Percentiles rank a stretch among this genome's conserved stretches.
phyloP scores from a whole-genome alignment of 2,329 filamentous ascomycete species.

The Aspergillus jensenii region DNA sequence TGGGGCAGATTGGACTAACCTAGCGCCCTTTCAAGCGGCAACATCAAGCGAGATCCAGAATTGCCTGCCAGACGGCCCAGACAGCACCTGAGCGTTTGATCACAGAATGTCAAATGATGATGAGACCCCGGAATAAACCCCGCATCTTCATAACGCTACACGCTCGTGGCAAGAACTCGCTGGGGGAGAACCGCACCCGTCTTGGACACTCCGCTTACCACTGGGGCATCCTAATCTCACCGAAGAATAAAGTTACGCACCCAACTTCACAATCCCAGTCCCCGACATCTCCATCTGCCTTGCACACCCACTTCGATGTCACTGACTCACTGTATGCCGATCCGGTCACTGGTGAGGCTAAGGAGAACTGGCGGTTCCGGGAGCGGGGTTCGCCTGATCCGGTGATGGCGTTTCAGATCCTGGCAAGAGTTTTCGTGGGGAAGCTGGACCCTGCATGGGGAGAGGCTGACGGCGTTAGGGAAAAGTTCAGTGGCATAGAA shows the following conservation, averaged over 20 bases:
- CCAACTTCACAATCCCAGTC: too few species aligned
- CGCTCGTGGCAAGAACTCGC: conserved; percentile 5
- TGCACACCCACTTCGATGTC: conserved; percentile 13
- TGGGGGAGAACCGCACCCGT: conserved; percentile 1
- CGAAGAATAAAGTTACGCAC: not conserved
- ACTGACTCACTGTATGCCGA: conserved; percentile 11
- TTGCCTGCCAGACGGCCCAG: too few species aligned
- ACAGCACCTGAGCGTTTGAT: too few species aligned
- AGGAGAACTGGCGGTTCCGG: conserved; percentile 13
- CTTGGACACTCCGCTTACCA: conserved; percentile 13
- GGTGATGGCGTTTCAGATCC: not conserved
- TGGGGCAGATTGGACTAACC: too few species aligned
- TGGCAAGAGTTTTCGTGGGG: conserved; percentile 14
- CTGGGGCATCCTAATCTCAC: conserved; percentile 18
- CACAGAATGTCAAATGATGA: not conserved
- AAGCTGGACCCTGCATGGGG: conserved; percentile 5
- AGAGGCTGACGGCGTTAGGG: not conserved
- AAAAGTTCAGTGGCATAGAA: not conserved
- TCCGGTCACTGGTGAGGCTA: not conserved
- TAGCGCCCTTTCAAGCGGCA: too few species aligned
- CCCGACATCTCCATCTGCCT: not conserved
- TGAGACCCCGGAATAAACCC: conserved; percentile 3
- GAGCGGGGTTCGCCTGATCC: conserved; percentile 3
- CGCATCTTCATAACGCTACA: conserved; percentile 6
- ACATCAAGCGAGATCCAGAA: too few species aligned